Evolutionary conservation across 306 rosid species (phyloP).

Genomic region (Castanea sativa): DNA sequence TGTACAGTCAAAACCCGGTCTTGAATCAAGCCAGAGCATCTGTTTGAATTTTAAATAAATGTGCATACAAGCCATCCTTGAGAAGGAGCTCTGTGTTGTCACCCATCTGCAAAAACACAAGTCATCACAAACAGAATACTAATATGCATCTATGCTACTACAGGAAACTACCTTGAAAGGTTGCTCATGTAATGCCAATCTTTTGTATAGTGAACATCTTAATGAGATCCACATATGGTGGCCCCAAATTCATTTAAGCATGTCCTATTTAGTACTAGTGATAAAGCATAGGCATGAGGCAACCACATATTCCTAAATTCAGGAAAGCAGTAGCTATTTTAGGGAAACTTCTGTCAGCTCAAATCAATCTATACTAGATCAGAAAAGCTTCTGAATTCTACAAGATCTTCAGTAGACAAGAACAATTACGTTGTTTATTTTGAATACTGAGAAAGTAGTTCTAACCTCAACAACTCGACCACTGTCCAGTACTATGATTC

Average conservation of each 20-base stretch:
- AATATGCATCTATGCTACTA: not conserved
- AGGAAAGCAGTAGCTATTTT: not conserved
- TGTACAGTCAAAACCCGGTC: not conserved
- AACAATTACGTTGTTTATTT: not conserved
- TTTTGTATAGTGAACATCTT: not conserved
- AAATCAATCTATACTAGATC: not conserved
- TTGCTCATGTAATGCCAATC: not conserved
- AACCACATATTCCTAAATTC: not conserved
- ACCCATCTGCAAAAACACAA: slow-evolving; percentile 30
- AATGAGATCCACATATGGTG: not conserved
- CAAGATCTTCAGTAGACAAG: not conserved
- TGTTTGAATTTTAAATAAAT: slow-evolving; percentile 25
- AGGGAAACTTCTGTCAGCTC: not conserved
- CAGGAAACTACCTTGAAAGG: not conserved
- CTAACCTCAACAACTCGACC: slow-evolving; percentile 48
- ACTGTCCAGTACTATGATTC: slow-evolving; percentile 41
- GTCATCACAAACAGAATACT: not conserved
- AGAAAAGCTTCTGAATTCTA: not conserved
- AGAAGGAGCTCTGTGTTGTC: slow-evolving; percentile 34
- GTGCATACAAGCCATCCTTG: slow-evolving; percentile 29
- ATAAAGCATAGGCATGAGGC: not conserved
- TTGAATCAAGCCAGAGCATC: slow-evolving; percentile 22
- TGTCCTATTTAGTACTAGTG: not conserved
- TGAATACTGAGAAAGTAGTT: not conserved
- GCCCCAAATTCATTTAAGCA: not conserved